Evolutionary conservation across 176 grass and related monocot genomes (phyloP).

Genomic region (Paspalum vaginatum): DNA sequence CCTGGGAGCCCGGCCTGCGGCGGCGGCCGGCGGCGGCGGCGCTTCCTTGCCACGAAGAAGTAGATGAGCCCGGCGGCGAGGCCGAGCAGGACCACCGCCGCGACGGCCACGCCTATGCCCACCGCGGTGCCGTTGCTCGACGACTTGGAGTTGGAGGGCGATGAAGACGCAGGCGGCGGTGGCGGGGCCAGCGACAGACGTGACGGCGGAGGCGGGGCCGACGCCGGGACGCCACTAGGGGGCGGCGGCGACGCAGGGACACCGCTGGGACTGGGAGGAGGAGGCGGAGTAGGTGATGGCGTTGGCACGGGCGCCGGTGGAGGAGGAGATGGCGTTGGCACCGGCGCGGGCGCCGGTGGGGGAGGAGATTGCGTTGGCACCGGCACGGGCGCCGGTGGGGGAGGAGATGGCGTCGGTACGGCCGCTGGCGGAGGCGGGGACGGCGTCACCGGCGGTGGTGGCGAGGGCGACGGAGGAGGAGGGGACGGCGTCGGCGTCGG

Average conservation of each 20-base stretch:
- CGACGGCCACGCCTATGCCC: conserved; percentile 50
- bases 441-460: neutral
- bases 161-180: conserved; percentile 27
- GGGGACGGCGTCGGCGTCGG: neutral
- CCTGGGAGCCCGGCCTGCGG: conserved; percentile 16
- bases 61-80: conserved; percentile 46
- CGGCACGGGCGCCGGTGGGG: conserved; percentile 3
- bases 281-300: conserved; percentile 31
- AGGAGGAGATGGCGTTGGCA: neutral
- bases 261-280: neutral
- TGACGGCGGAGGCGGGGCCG: conserved; percentile 16
- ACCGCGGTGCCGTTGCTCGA: neutral
- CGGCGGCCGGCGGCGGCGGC: conserved; percentile 18
- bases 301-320: neutral
- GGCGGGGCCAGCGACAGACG: neutral
- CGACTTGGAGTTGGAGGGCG: conserved; percentile 7
- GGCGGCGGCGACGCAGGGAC: conserved; percentile 5
- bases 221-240: neutral
- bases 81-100: conserved; percentile 30
- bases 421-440: conserved; percentile 9
- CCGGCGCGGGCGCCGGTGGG: neutral
- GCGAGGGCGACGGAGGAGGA: neutral
- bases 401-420: conserved; percentile 4
- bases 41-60: conserved; percentile 32
- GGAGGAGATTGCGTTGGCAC: conserved; percentile 24